Conservation (phyloP, 768 basidiomycete species). For the Flagelloscypha sp. region DNA sequence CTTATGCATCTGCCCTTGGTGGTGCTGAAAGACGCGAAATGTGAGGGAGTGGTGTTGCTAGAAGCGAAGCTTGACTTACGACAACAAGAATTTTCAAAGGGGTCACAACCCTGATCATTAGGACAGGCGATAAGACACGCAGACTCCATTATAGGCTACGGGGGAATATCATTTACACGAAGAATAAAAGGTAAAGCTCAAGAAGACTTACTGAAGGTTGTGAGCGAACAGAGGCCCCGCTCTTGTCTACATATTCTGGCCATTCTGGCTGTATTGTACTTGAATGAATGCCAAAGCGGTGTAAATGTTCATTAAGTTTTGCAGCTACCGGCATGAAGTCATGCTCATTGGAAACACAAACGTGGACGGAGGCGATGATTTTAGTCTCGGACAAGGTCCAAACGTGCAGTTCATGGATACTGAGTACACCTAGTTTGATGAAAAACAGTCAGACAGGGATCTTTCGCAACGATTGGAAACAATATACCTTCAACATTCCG, state of each 20-base stretch:
- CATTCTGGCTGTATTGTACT: conserved; percentile 94
- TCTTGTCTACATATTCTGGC: conserved; percentile 41
- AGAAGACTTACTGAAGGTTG: background rate
- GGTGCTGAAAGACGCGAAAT: conserved; percentile 42
- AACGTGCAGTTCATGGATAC: conserved; percentile 89
- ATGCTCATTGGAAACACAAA: conserved; percentile 67
- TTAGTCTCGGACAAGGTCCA: conserved; percentile 97
- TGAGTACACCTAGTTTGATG: no score
- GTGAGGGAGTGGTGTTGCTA: no score
- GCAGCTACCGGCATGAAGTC: conserved; percentile 91
- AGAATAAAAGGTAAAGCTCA: conserved; percentile 5
- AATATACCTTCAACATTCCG: conserved; percentile 75
- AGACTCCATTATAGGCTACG: conserved; percentile 41
- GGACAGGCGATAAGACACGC: conserved; percentile 71
- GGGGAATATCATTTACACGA: background rate
- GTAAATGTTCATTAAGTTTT: conserved; percentile 76
- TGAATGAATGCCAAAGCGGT: conserved; percentile 89
- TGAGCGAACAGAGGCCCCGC: conserved; percentile 9
- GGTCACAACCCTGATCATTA: conserved; percentile 57
- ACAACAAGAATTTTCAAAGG: conserved; percentile 68
- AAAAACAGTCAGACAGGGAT: no score
- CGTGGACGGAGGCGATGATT: conserved; percentile 92
- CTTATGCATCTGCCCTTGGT: conserved; percentile 34
- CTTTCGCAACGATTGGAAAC: no score
- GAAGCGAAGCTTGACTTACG: no score